phyloP scores from a whole-genome alignment of 352 stramenopile genomes.

The Pythium apleroticum region DNA sequence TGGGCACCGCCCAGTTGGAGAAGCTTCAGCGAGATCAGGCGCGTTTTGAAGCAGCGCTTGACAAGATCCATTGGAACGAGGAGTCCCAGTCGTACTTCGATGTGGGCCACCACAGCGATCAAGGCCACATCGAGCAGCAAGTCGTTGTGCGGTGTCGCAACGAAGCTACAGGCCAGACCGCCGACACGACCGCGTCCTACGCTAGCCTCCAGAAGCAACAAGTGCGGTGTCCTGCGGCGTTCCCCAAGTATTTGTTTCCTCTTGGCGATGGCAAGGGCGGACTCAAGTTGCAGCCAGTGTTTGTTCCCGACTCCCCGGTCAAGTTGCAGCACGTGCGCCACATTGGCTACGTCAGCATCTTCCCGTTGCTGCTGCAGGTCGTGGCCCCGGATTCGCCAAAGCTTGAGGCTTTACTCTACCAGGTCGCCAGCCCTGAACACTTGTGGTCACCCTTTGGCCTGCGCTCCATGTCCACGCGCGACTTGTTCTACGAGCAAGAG shows the following conservation, averaged over 20 bases:
- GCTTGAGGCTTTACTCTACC: slow-evolving; percentile 52
- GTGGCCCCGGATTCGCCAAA: slow-evolving; percentile 66
- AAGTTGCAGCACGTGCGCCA: slow-evolving; percentile 74
- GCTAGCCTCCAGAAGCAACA: slow-evolving; percentile 35
- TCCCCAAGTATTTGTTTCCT: slow-evolving; percentile 75
- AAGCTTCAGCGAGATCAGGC: slow-evolving; percentile 13
- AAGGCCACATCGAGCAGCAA: slow-evolving; percentile 67
- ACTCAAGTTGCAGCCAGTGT: slow-evolving; percentile 72
- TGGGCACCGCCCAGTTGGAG: background rate
- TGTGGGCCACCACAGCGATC: slow-evolving; percentile 72
- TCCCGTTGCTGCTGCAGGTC: slow-evolving; percentile 81
- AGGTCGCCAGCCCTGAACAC: slow-evolving; percentile 61
- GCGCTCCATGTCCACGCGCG: slow-evolving; percentile 82
- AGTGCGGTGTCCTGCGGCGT: slow-evolving; percentile 50
- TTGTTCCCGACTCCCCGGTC: slow-evolving; percentile 51
- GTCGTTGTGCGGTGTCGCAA: slow-evolving; percentile 72
- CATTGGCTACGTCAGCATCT: slow-evolving; percentile 88
- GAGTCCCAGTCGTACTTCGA: slow-evolving; percentile 73
- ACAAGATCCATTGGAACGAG: slow-evolving; percentile 75
- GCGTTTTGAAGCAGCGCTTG: slow-evolving; percentile 46
- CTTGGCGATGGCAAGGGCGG: slow-evolving; percentile 77
- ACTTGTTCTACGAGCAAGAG: slow-evolving; percentile 86
- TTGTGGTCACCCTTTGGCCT: slow-evolving; percentile 81
- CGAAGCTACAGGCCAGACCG: slow-evolving; percentile 34
- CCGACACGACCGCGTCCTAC: slow-evolving; percentile 42